Conservation (phyloP, 306 rosid genomes). For the Erythrophleum fordii region DNA sequence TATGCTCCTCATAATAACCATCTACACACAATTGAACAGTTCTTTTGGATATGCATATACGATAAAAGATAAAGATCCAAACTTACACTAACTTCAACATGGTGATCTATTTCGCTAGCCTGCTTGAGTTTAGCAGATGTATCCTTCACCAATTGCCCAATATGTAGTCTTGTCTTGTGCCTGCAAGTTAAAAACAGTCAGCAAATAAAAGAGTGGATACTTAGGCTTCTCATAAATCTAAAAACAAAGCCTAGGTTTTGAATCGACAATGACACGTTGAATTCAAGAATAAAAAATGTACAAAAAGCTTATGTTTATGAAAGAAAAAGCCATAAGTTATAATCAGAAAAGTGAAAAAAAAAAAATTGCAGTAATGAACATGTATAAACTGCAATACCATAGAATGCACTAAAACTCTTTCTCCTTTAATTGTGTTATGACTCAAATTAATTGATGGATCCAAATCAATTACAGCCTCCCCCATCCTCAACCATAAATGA, state of each 20-base stretch:
- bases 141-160: constrained; percentile 94
- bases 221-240: background rate
- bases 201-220: background rate
- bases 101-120: constrained; percentile 95
- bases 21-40: constrained; percentile 15
- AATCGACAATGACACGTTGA: background rate
- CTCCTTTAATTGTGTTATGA: background rate
- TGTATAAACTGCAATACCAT: background rate
- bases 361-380: background rate
- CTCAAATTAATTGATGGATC: background rate
- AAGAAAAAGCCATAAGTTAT: background rate
- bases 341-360: background rate
- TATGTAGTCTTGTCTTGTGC: constrained; percentile 90
- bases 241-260: constrained; percentile 17
- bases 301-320: background rate
- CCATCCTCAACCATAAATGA: background rate
- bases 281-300: background rate
- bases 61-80: constrained; percentile 13
- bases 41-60: constrained; percentile 24
- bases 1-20: constrained; percentile 49
- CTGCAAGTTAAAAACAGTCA: constrained; percentile 54
- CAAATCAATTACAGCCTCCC: constrained; percentile 5
- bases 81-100: constrained; percentile 70
- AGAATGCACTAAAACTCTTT: background rate
- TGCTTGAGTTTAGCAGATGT: constrained; percentile 90